Percentiles rank a stretch among this genome's conserved stretches.
Conservation (phyloP, 805 yeast species). For the Henningerozyma blattae region DNA sequence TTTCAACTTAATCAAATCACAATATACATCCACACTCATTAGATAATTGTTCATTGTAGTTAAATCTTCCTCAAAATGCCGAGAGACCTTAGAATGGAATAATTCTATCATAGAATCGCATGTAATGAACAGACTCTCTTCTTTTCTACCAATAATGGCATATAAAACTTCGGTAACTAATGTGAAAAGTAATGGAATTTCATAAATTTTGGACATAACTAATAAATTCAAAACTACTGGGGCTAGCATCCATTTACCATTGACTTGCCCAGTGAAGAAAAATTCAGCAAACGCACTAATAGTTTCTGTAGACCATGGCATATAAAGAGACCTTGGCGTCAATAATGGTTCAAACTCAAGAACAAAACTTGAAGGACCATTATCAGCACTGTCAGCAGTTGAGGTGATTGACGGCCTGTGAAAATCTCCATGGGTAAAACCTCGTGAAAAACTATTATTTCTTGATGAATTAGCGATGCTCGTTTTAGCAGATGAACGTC, state of each 20-base stretch:
- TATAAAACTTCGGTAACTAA: constrained; percentile 56
- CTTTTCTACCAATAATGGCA: constrained; percentile 58
- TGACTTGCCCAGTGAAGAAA: constrained; percentile 68
- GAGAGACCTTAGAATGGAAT: constrained; percentile 13
- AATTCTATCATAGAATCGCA: constrained; percentile 15
- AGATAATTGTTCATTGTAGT: constrained; percentile 12
- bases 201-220: constrained; percentile 50
- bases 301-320: constrained; percentile 54
- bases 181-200: constrained; percentile 59
- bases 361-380: constrained; percentile 5
- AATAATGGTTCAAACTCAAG: constrained; percentile 43
- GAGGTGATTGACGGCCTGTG: constrained; percentile 5
- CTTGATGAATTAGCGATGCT: background rate
- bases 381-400: constrained; percentile 6
- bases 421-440: constrained; percentile 1
- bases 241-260: constrained; percentile 54
- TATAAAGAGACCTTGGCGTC: constrained; percentile 54
- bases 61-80: constrained; percentile 16
- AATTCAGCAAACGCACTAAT: constrained; percentile 60
- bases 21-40: constrained; percentile 17
- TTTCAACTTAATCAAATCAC: constrained; percentile 36
- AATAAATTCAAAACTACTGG: constrained; percentile 60
- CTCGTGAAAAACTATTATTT: background rate
- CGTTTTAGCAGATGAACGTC: background rate
- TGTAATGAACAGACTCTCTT: constrained; percentile 29